Conservation (phyloP, 352 stramenopile genomes). For the Globisporangium spiculum region DNA sequence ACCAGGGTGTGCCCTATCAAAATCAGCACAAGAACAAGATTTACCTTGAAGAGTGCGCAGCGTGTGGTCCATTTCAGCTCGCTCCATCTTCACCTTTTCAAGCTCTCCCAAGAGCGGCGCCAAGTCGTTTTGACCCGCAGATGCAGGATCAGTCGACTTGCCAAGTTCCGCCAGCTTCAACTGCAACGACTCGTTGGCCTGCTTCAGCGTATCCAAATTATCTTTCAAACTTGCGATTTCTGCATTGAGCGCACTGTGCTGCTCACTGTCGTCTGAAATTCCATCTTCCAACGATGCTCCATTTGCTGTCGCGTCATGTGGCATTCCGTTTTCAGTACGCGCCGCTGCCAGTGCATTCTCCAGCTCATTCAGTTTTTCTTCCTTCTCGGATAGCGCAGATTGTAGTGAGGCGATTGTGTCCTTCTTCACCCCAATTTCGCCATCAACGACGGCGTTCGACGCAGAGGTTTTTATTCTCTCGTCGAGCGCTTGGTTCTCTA, state of each 20-base stretch:
- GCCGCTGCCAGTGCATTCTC: constrained; percentile 4
- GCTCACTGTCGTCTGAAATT: background rate
- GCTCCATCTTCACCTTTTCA: constrained; percentile 57
- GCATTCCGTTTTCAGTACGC: constrained; percentile 3
- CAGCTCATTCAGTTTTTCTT: constrained; percentile 5
- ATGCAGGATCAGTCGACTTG: background rate
- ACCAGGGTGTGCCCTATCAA: background rate
- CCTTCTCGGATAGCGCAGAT: background rate
- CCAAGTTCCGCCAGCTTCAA: background rate
- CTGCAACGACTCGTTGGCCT: constrained; percentile 14
- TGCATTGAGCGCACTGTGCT: constrained; percentile 2
- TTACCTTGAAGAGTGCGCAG: constrained; percentile 42
- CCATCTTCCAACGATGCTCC: background rate
- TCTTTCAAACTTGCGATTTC: constrained; percentile 11
- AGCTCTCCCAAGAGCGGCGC: constrained; percentile 49
- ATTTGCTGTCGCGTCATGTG: background rate
- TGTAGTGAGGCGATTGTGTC: background rate
- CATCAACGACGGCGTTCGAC: background rate
- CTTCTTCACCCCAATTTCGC: constrained; percentile 1
- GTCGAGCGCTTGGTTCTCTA: background rate
- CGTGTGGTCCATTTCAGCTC: constrained; percentile 42
- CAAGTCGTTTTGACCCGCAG: constrained; percentile 17
- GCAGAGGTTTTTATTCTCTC: constrained; percentile 1
- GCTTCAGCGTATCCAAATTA: background rate
- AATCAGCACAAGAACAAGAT: background rate